Evolutionary conservation across 257 asterid species (phyloP).

Genomic region (Salvia miltiorrhiza): DNA sequence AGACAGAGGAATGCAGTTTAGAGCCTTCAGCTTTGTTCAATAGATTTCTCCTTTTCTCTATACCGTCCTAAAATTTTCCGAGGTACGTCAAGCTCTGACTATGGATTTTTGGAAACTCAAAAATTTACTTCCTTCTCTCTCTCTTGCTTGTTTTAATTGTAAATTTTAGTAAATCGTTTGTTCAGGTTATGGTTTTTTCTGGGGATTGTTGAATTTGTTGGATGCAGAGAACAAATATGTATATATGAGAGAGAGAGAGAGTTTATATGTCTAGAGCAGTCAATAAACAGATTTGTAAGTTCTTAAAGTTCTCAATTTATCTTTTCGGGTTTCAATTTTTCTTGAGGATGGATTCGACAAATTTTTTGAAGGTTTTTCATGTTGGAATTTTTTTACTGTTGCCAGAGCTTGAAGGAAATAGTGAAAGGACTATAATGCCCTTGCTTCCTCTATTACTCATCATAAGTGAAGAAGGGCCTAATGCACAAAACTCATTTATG

Average conservation of each 20-base stretch:
- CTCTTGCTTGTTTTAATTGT: neutral
- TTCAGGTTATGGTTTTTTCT: neutral
- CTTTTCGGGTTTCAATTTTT: neutral
- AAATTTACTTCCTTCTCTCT: neutral
- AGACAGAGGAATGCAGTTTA: constrained; percentile 15
- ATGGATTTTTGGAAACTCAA: neutral
- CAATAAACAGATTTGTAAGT: neutral
- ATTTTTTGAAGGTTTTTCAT: neutral
- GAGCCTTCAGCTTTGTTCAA: neutral
- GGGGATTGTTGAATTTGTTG: too few relatives aligned
- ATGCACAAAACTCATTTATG: neutral
- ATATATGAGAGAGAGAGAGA: too few relatives aligned
- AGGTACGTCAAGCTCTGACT: constrained; percentile 21
- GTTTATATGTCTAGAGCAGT: neutral
- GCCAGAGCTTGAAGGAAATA: constrained; percentile 6
- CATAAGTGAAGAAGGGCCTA: neutral
- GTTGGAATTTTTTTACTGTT: neutral
- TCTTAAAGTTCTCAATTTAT: neutral
- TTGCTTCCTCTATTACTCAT: neutral
- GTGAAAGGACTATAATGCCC: constrained; percentile 20
- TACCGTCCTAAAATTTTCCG: neutral
- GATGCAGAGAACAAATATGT: too few relatives aligned
- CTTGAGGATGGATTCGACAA: neutral
- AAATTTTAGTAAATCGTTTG: neutral
- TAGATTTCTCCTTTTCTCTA: neutral